Conservation (phyloP, 2,329 filamentous ascomycete genomes). For the Aspergillus glaucus region DNA sequence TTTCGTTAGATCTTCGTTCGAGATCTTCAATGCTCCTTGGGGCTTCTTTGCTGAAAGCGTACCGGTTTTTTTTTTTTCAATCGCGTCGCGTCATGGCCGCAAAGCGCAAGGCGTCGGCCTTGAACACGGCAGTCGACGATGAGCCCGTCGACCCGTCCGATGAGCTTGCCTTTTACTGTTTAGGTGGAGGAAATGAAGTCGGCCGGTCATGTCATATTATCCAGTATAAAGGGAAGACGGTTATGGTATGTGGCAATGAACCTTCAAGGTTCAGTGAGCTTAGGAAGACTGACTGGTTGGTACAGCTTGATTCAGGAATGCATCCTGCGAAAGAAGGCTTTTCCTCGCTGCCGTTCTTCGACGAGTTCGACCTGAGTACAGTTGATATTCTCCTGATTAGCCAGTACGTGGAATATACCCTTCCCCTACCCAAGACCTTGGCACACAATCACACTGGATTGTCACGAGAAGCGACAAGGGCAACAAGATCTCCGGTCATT, state of each 20-base stretch:
- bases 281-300: background rate
- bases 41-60: background rate
- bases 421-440: slow-evolving; percentile 9
- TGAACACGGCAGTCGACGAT: slow-evolving; percentile 61
- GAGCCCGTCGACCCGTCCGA: slow-evolving; percentile 90
- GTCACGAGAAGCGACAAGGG: slow-evolving; percentile 3
- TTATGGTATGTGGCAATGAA: slow-evolving; percentile 65
- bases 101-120: slow-evolving; percentile 78
- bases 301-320: slow-evolving; percentile 89
- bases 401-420: slow-evolving; percentile 68
- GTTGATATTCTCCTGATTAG: slow-evolving; percentile 96
- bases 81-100: slow-evolving; percentile 62
- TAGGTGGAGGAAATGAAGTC: slow-evolving; percentile 95
- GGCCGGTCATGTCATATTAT: slow-evolving; percentile 96
- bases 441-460: slow-evolving; percentile 3
- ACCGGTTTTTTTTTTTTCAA: too few species aligned
- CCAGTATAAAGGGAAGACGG: slow-evolving; percentile 98
- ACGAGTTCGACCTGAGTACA: slow-evolving; percentile 95
- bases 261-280: background rate
- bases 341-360: slow-evolving; percentile 90
- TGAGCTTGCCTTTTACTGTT: slow-evolving; percentile 86
- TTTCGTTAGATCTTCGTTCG: background rate
- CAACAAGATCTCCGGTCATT: slow-evolving; percentile 1
- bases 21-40: background rate
- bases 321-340: slow-evolving; percentile 95